These are phyloP conservation scores for Teratosphaeria epicoccoides DNA, from an alignment of 2,329 filamentous ascomycete species.

Conservation along the genomic window DNA sequence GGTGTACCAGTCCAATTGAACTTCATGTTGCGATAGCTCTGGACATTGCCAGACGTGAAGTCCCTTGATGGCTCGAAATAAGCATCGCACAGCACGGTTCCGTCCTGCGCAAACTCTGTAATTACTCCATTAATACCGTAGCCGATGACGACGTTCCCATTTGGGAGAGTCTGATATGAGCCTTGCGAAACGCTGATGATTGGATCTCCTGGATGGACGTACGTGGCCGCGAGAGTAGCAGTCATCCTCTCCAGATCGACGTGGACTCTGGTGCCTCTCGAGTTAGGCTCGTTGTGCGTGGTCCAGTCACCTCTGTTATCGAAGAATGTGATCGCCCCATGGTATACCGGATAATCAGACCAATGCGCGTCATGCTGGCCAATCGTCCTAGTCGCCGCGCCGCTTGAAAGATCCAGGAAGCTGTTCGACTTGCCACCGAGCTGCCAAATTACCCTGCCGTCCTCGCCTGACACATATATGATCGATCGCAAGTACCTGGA, in stretches of 20 bases:
- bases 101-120: conserved; percentile 34
- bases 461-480: conserved; percentile 37
- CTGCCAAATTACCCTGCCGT: conserved; percentile 43
- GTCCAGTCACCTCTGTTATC: conserved; percentile 39
- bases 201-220: conserved; percentile 12
- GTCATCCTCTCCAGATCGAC: conserved; percentile 21
- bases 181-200: conserved; percentile 41
- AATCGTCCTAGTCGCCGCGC: conserved; percentile 25
- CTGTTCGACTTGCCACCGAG: conserved; percentile 27
- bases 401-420: conserved; percentile 20
- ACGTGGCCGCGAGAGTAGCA: conserved; percentile 17
- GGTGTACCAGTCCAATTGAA: conserved; percentile 37
- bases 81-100: conserved; percentile 42
- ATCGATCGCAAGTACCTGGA: conserved; percentile 40
- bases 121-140: conserved; percentile 38
- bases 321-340: conserved; percentile 27
- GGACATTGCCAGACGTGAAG: conserved; percentile 26
- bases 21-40: conserved; percentile 44
- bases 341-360: conserved; percentile 26
- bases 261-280: conserved; percentile 11
- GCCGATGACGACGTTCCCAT: conserved; percentile 44
- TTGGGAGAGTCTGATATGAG: conserved; percentile 42
- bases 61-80: conserved; percentile 39
- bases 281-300: conserved; percentile 8
- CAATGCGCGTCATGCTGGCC: conserved; percentile 45